These are phyloP conservation scores for Mycena crocata DNA, from an alignment of 768 basidiomycete species.

Conservation along the genomic window DNA sequence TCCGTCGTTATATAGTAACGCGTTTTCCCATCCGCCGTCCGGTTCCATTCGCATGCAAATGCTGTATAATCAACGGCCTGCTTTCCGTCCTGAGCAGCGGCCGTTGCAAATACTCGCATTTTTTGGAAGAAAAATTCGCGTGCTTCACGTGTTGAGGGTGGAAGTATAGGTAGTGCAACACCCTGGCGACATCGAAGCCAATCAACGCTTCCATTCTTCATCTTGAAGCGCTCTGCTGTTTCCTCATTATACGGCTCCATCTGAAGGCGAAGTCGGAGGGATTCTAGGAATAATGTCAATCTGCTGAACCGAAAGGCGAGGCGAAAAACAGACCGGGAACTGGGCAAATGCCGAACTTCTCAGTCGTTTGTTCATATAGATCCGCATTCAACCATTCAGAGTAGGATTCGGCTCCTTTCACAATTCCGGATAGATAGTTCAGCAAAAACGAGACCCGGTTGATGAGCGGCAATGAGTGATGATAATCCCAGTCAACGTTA, in stretches of 20 bases:
- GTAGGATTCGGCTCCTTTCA: background rate
- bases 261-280: background rate
- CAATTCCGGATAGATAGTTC: conserved; percentile 14
- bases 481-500: conserved; percentile 31
- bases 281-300: background rate
- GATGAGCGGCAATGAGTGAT: conserved; percentile 25
- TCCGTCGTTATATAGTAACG: conserved; percentile 10
- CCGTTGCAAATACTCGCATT: background rate
- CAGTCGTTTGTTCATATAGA: conserved; percentile 6
- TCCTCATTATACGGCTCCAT: conserved; percentile 10
- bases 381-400: background rate
- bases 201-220: conserved; percentile 4
- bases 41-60: conserved; percentile 20
- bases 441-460: no score
- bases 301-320: no score
- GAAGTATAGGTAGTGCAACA: conserved; percentile 12
- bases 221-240: background rate
- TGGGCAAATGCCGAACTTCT: conserved; percentile 6
- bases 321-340: background rate
- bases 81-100: background rate
- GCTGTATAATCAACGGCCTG: background rate
- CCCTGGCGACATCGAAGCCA: conserved; percentile 19
- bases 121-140: conserved; percentile 12
- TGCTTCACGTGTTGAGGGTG: background rate
- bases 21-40: conserved; percentile 13